These are phyloP conservation scores for Sistotremastrum niveocremeum DNA, from an alignment of 768 basidiomycete species.

Conservation along the genomic window DNA sequence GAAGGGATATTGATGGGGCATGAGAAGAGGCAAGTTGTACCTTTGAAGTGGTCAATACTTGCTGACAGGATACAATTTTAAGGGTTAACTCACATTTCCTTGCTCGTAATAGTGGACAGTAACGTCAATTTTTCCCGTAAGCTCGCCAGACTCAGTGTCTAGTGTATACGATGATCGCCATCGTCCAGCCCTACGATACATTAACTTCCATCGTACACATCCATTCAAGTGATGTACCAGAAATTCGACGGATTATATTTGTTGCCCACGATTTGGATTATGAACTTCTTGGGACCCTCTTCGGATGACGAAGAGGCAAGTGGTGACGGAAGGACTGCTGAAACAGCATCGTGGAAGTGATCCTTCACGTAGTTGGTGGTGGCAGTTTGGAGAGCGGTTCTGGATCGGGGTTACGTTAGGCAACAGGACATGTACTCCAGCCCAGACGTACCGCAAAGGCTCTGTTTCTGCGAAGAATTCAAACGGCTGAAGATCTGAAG, in stretches of 20 bases:
- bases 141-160: conserved; percentile 45
- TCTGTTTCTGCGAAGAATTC: conserved; percentile 56
- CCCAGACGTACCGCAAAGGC: conserved; percentile 48
- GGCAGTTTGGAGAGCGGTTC: conserved; percentile 57
- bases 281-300: conserved; percentile 33
- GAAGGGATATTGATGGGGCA: conserved; percentile 48
- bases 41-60: conserved; percentile 23
- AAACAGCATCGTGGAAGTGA: conserved; percentile 75
- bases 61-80: not conserved
- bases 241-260: conserved; percentile 90
- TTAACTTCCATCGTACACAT: not conserved
- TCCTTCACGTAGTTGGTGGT: conserved; percentile 55
- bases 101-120: conserved; percentile 98
- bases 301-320: not conserved
- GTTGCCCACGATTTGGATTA: conserved; percentile 82
- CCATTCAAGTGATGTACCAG: conserved; percentile 42
- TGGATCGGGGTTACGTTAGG: conserved; percentile 16
- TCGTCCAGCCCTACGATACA: conserved; percentile 63
- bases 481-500: conserved; percentile 53
- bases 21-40: conserved; percentile 83
- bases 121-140: conserved; percentile 62
- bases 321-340: conserved; percentile 51
- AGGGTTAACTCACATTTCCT: conserved; percentile 55
- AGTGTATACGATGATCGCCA: conserved; percentile 85
- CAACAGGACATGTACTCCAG: not conserved